Base-by-base conservation (phyloP, 2,329 filamentous ascomycete species). In the Reticulascus tulasneorum region DNA sequence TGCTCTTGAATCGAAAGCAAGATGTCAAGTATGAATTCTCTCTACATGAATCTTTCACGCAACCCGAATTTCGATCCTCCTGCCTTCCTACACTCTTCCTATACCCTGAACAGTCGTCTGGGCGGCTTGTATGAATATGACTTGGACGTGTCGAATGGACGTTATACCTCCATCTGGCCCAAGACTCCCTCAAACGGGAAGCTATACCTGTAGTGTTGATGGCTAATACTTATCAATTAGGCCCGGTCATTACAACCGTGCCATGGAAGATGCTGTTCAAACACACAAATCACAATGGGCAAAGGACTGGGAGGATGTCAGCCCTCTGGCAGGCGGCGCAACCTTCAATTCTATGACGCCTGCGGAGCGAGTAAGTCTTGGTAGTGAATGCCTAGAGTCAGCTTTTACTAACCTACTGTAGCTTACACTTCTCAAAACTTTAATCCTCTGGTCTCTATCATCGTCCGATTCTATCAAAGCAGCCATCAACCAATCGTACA, bases 1-100 rank as follows among this genome's bases (percentile, higher is more conserved):
- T 98, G 51, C 78, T 96, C 37, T 73, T 98, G 54, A 98, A 98
- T 63, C 83, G 93, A 62, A 97, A 98, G 72, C 95, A 98, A 60
- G 90, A 95, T 66, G 86, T 97, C 58, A 95, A 98, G 93, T 97
- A 78, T 64, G 88, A n/a, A n/a, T 44, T 24, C 21, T 29, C 23
- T 26, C 31, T 23, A 32, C 19, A 23, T 19, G 23, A 32, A 26
- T 35, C 29, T 25, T 33, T 11, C 23, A 21, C 37, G 22, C 22
- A 40, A 39, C 32, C 26, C n/a, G n/a, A n/a, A n/a, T n/a, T n/a
- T n/a, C n/a, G n/a, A n/a, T n/a, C n/a, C n/a, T n/a, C n/a, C n/a
- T n/a, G n/a, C n/a, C n/a, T n/a, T n/a, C n/a, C n/a, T n/a, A n/a
- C n/a, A n/a, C n/a, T n/a, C n/a, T n/a, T n/a, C n/a, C n/a, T n/a